phyloP scores from a whole-genome alignment of 345 rosid species.

The Passiflora organensis region DNA sequence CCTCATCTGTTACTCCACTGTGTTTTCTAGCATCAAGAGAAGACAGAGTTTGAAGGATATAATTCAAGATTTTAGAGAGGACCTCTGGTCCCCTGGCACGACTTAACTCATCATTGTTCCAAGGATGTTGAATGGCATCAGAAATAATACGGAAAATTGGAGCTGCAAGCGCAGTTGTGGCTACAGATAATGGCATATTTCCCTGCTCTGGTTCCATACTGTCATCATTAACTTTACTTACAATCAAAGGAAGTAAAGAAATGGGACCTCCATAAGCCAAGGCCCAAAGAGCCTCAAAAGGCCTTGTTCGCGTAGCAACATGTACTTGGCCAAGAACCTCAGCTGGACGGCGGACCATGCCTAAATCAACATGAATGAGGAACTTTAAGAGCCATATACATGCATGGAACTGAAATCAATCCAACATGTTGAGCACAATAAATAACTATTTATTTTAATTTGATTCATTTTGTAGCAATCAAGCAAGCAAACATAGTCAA shows the following conservation, averaged over 20 bases:
- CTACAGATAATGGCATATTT: conserved; percentile 46
- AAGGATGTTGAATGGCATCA: conserved; percentile 73
- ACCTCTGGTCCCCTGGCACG: conserved; percentile 81
- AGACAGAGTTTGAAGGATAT: conserved; percentile 79
- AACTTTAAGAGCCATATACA: not conserved
- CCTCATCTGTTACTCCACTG: conserved; percentile 81
- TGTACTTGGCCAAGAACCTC: conserved; percentile 99
- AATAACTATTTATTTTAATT: too few relatives aligned
- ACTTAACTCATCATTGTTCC: conserved; percentile 84
- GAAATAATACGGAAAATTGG: conserved; percentile 84
- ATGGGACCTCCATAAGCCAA: conserved; percentile 94
- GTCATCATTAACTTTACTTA: conserved; percentile 63
- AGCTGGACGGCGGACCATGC: conserved; percentile 79
- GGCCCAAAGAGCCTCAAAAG: conserved; percentile 95
- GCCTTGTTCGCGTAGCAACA: conserved; percentile 80
- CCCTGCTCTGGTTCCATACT: conserved; percentile 76
- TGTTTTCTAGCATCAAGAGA: conserved; percentile 50
- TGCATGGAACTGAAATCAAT: too few relatives aligned
- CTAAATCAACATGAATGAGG: conserved; percentile 35
- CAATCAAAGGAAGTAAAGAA: conserved; percentile 84
- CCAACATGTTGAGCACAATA: too few relatives aligned
- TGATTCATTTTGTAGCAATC: too few relatives aligned
- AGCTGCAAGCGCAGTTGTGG: conserved; percentile 76
- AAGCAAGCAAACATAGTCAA: too few relatives aligned
- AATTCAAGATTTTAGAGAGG: conserved; percentile 75